Conservation (phyloP, 805 yeast genomes). For the Wickerhamiella slavikovae region DNA sequence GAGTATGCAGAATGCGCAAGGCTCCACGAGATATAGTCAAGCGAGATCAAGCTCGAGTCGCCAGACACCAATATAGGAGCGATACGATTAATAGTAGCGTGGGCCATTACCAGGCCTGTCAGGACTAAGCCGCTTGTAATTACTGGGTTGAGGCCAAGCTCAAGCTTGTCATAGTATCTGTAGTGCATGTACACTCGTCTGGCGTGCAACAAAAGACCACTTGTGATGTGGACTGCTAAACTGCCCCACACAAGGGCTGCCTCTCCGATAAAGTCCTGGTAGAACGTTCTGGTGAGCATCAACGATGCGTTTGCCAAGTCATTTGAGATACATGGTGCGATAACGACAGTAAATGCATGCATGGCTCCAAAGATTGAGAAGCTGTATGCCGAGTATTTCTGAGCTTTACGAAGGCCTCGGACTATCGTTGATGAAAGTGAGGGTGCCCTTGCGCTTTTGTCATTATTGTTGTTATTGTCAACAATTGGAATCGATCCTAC, state of each 20-base stretch:
- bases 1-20: neutral
- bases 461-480: no score
- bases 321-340: slow-evolving; percentile 28
- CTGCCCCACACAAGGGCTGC: slow-evolving; percentile 27
- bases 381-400: slow-evolving; percentile 40
- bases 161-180: slow-evolving; percentile 22
- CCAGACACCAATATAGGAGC: slow-evolving; percentile 39
- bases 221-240: slow-evolving; percentile 26
- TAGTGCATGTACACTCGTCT: slow-evolving; percentile 14
- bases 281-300: slow-evolving; percentile 38
- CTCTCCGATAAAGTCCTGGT: slow-evolving; percentile 35
- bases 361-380: slow-evolving; percentile 35
- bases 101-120: slow-evolving; percentile 25
- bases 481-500: no score
- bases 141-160: slow-evolving; percentile 15
- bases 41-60: slow-evolving; percentile 34
- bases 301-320: slow-evolving; percentile 31
- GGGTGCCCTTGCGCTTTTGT: no score
- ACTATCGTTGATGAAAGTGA: neutral
- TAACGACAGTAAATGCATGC: slow-evolving; percentile 33
- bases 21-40: slow-evolving; percentile 27
- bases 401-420: slow-evolving; percentile 15
- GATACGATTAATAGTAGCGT: slow-evolving; percentile 27
- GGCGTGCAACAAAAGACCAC: slow-evolving; percentile 30
- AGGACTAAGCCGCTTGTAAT: slow-evolving; percentile 32